Evolutionary conservation across 192 early-diverging fungal species (phyloP), one percentile per base, ranked within the genome.

Genomic region (Oehlia diaphana): DNA sequence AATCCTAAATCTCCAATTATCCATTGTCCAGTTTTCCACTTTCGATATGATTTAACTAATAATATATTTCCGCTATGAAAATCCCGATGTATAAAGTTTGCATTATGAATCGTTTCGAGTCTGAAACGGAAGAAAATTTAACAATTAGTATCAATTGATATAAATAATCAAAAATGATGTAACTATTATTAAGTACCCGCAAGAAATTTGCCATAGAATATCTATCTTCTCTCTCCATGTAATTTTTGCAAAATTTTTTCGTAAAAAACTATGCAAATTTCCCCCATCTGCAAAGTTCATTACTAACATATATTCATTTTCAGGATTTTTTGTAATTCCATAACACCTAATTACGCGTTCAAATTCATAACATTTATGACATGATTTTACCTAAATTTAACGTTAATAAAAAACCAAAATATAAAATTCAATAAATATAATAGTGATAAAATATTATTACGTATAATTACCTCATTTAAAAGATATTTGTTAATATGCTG

Each of bases 231-330:
- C 73, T 74, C 26, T 44, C 73, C 73, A 62, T 3, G 42, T 74
- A 26, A 74, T 58, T 58, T 61, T 26, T 9, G 39, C 8, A 61
- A 58, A 58, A 61, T 74, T 23, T 26, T 62, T 49, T 23, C 14
- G 21, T 35, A 74, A 74, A 74, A 49, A 61, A 23, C 28, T 3
- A 74, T 31, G 23, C 2, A 74, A 35, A 58, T 58, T 74, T 31
- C 72, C 72, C 8, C 50, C 50, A 26, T 74, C n/a, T 50, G 73
- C 53, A 74, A 33, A 28, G 26, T 74, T 50, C 73, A 74, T 74
- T 74, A 74, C 4, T 33, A 74, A 12, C 33, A 74, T 49, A 31
- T 44, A 58, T 44, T 74, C 50, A n/a, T 58, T 26, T 26, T 37
- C 37, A 37, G 10, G 73, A 61, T 62, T 50, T 62, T 31, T 9